A percentile compares a stretch with the other conserved stretches of the same genome.
Conservation (phyloP, 2,329 filamentous ascomycete genomes). For the Aspergillus sergii region DNA sequence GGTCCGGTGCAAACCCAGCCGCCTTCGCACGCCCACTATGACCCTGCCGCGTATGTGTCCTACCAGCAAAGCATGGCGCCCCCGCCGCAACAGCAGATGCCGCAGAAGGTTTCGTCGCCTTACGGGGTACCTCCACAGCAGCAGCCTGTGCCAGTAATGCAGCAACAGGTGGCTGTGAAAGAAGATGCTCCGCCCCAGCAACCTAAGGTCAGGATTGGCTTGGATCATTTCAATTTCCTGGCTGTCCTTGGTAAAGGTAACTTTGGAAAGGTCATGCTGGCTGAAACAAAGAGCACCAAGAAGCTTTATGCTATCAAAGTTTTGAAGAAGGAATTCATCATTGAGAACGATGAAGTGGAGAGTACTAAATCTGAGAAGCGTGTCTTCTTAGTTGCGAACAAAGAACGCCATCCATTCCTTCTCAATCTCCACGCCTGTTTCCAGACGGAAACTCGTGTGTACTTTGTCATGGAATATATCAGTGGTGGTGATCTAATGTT, state of each 20-base stretch:
- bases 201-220: conserved; percentile 70
- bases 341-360: conserved; percentile 98
- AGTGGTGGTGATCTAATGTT: conserved; percentile 98
- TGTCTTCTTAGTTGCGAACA: conserved; percentile 95
- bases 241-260: conserved; percentile 98
- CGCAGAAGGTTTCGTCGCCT: conserved; percentile 26
- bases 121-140: conserved; percentile 33
- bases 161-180: conserved; percentile 28
- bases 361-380: conserved; percentile 97
- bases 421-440: conserved; percentile 96
- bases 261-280: conserved; percentile 99
- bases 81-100: conserved; percentile 22
- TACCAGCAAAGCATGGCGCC: conserved; percentile 33
- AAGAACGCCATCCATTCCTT: conserved; percentile 93
- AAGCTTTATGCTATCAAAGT: conserved; percentile 98
- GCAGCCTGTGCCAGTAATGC: conserved; percentile 23
- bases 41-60: conserved; percentile 45
- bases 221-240: conserved; percentile 99
- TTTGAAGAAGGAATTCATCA: conserved; percentile 99
- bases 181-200: conserved; percentile 37
- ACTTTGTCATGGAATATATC: conserved; percentile 99
- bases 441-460: conserved; percentile 96
- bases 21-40: conserved; percentile 50
- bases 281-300: conserved; percentile 90
- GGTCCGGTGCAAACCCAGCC: conserved; percentile 46